Percentiles rank a stretch among this genome's conserved stretches.
Evolutionary conservation across 306 rosid species (phyloP).

Genomic region (Argentina anserina): DNA sequence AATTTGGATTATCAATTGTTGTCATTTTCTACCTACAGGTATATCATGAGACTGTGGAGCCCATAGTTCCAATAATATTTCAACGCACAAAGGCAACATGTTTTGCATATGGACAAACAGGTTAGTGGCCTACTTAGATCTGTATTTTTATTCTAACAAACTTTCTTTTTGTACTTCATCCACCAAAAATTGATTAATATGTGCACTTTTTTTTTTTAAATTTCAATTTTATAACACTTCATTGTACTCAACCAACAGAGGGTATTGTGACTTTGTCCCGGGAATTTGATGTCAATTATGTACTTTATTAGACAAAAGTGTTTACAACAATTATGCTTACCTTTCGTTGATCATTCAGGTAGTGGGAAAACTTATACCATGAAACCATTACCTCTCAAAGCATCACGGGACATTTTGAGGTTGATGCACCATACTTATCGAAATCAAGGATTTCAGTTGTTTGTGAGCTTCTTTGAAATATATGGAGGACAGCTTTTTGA

Average conservation of each 20-base stretch:
- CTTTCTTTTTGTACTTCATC: slow-evolving; percentile 5
- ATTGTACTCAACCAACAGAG: background rate
- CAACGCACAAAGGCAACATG: slow-evolving; percentile 98
- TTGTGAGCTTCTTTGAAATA: slow-evolving; percentile 96
- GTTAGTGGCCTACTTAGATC: slow-evolving; percentile 38
- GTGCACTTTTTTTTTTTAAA: background rate
- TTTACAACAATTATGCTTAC: slow-evolving; percentile 11
- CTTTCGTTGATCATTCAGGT: slow-evolving; percentile 46
- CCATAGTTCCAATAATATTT: slow-evolving; percentile 95
- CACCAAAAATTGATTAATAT: background rate
- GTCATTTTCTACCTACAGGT: slow-evolving; percentile 46
- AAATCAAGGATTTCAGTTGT: slow-evolving; percentile 85
- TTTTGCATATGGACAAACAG: slow-evolving; percentile 99
- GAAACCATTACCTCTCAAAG: slow-evolving; percentile 96
- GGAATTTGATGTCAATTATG: background rate
- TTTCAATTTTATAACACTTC: background rate
- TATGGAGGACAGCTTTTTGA: slow-evolving; percentile 97
- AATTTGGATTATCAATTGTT: background rate
- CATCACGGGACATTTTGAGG: slow-evolving; percentile 92
- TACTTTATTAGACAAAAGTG: background rate
- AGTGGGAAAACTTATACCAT: slow-evolving; percentile 96
- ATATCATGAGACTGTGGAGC: slow-evolving; percentile 96
- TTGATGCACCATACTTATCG: slow-evolving; percentile 95
- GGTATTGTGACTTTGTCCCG: background rate
- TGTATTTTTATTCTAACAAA: slow-evolving; percentile 20